Percentiles rank a stretch among this genome's conserved stretches.
phyloP scores from a whole-genome alignment of 176 grass and related monocot species.

The Zizania latifolia region DNA sequence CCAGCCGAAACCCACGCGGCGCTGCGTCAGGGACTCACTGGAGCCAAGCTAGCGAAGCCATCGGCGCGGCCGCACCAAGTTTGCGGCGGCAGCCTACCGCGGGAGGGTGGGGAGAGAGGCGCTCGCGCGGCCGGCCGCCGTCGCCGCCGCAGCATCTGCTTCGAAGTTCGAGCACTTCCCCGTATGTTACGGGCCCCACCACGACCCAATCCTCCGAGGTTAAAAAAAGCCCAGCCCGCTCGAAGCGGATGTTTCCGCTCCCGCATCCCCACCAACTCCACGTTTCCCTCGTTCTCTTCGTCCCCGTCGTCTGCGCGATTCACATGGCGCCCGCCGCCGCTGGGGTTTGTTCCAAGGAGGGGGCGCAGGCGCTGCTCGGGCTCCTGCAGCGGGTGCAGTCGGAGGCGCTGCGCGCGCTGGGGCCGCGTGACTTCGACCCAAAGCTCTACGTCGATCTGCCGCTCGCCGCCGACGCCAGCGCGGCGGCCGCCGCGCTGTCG shows the following conservation, averaged over 20 bases:
- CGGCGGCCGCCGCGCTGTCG: constrained; percentile 37
- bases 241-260: neutral
- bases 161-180: too few species aligned
- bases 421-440: constrained; percentile 60
- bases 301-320: neutral
- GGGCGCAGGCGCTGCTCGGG: constrained; percentile 32
- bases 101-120: too few species aligned
- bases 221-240: neutral
- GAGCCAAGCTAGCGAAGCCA: too few species aligned
- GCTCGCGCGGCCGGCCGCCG: too few species aligned
- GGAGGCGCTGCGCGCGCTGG: constrained; percentile 45
- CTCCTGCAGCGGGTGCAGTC: constrained; percentile 81
- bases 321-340: neutral
- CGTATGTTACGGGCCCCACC: neutral
- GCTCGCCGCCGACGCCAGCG: constrained; percentile 38
- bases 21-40: too few species aligned
- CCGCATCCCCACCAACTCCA: neutral
- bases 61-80: too few species aligned
- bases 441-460: constrained; percentile 92
- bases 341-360: neutral
- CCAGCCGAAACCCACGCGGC: too few species aligned
- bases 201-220: neutral
- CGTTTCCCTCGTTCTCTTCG: neutral
- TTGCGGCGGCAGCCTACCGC: too few species aligned
- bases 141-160: too few species aligned